Conservation (phyloP, 1,284 basidiomycete genomes). For the Naganishia sp. region DNA sequence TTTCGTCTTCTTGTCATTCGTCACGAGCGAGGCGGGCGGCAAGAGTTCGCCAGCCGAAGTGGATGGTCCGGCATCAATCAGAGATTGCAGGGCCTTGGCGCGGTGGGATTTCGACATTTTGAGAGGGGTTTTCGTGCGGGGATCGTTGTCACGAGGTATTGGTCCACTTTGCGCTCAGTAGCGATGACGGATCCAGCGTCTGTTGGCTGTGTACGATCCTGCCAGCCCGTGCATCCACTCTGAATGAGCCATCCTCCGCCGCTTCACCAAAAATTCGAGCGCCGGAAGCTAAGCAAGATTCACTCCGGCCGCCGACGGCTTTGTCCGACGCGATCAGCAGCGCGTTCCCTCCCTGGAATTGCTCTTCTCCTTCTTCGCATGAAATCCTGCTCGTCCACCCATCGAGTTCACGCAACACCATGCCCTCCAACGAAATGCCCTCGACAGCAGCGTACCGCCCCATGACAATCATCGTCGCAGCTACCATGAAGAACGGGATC, state of each 20-base stretch:
- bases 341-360: background rate
- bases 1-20: constrained; percentile 36
- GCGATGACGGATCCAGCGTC: background rate
- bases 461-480: constrained; percentile 89
- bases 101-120: constrained; percentile 49
- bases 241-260: background rate
- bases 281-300: background rate
- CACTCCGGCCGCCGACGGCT: background rate
- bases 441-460: constrained; percentile 30
- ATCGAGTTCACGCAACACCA: no score
- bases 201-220: background rate
- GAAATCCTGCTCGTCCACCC: background rate
- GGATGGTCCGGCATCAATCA: constrained; percentile 49
- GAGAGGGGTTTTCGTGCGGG: background rate
- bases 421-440: no score
- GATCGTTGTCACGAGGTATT: background rate
- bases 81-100: constrained; percentile 53
- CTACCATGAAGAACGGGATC: constrained; percentile 84
- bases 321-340: background rate
- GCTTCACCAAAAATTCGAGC: background rate
- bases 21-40: constrained; percentile 30
- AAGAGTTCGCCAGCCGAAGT: constrained; percentile 44
- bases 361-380: background rate
- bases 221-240: background rate
- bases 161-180: background rate